phyloP scores from a whole-genome alignment of 2,329 filamentous ascomycete genomes.

The Penicillium carneum region DNA sequence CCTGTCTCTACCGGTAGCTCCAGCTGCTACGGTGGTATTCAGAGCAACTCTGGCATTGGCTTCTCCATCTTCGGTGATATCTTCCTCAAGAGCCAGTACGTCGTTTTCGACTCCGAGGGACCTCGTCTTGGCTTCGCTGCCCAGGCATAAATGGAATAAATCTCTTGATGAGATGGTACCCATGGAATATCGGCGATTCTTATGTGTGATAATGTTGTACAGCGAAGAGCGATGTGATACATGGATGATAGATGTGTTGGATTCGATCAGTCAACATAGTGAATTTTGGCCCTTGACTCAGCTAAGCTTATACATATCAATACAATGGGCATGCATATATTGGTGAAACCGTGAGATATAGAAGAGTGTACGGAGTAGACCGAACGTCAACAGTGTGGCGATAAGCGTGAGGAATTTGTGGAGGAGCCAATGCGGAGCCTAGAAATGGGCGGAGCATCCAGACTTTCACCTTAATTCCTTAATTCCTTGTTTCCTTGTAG shows the following conservation, averaged over 20 bases:
- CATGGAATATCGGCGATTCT: background rate
- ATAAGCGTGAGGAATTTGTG: constrained; percentile 11
- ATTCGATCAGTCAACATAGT: constrained; percentile 13
- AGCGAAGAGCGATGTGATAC: constrained; percentile 14
- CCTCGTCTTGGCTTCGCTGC: constrained; percentile 59
- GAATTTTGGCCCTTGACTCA: constrained; percentile 1
- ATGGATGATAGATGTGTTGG: constrained; percentile 4
- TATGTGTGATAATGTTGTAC: constrained; percentile 14
- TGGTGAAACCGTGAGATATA: constrained; percentile 5
- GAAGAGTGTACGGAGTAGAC: background rate
- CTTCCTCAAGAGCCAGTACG: constrained; percentile 79
- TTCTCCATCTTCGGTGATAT: constrained; percentile 78
- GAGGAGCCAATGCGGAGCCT: constrained; percentile 25
- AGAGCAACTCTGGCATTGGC: constrained; percentile 65
- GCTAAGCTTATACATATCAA: constrained; percentile 1
- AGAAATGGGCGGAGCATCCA: constrained; percentile 34
- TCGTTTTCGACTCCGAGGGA: constrained; percentile 69
- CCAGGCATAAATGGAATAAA: constrained; percentile 45
- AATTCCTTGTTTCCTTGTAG: background rate
- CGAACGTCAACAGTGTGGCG: background rate
- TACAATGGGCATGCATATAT: constrained; percentile 3
- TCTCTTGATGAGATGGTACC: constrained; percentile 1
- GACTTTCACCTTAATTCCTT: constrained; percentile 23
- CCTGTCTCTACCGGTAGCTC: constrained; percentile 48
- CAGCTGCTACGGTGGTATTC: constrained; percentile 77